These are phyloP conservation scores for Boletus vermiculosoides DNA, from an alignment of 768 basidiomycete species.

Conservation along the genomic window DNA sequence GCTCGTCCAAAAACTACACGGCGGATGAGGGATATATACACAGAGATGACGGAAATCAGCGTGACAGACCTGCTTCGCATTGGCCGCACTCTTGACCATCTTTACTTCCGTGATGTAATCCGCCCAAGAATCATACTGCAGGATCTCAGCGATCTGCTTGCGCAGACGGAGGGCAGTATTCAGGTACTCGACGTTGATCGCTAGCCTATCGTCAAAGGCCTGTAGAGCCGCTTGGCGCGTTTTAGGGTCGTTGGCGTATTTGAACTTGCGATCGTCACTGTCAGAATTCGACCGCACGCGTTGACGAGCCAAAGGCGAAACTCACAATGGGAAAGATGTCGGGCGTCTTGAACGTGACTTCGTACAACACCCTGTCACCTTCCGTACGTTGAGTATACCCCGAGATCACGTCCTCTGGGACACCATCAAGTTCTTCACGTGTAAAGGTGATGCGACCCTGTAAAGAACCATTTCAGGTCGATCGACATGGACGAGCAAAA, in stretches of 20 bases:
- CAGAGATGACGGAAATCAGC: neutral
- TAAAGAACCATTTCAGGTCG: neutral
- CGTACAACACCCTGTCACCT: constrained; percentile 57
- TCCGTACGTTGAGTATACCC: constrained; percentile 71
- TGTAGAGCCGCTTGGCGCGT: constrained; percentile 67
- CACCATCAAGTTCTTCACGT: constrained; percentile 72
- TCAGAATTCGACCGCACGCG: neutral
- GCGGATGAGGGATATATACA: neutral
- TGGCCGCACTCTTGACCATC: constrained; percentile 75
- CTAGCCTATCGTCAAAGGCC: constrained; percentile 66
- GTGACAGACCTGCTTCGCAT: constrained; percentile 51
- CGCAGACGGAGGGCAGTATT: constrained; percentile 68
- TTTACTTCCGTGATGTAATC: constrained; percentile 83
- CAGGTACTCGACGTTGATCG: constrained; percentile 68
- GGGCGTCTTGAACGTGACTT: constrained; percentile 79
- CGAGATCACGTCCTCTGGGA: constrained; percentile 75
- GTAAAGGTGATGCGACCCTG: constrained; percentile 68
- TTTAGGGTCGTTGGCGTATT: constrained; percentile 69
- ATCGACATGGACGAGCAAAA: neutral
- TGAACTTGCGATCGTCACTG: constrained; percentile 52
- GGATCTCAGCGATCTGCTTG: constrained; percentile 60
- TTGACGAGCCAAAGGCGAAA: neutral
- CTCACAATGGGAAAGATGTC: constrained; percentile 77
- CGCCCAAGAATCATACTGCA: constrained; percentile 80
- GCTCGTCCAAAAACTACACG: constrained; percentile 70